Conservation (phyloP, 2,329 filamentous ascomycete species). For the Xylaria sp. region DNA sequence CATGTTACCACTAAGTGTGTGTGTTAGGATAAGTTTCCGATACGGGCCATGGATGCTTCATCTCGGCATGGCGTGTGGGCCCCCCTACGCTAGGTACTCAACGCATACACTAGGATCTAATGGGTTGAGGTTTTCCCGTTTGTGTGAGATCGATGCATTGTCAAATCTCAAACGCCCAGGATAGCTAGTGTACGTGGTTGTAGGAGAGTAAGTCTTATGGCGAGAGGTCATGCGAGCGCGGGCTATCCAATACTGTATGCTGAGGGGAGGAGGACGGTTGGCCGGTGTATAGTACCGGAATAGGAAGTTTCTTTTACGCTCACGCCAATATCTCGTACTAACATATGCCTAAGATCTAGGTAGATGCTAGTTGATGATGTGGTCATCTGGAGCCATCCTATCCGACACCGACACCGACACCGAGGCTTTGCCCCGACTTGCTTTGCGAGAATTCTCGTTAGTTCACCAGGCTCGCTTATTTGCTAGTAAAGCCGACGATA, state of each 20-base stretch:
- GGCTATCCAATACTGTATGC: background rate
- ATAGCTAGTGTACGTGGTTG: background rate
- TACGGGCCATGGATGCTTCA: background rate
- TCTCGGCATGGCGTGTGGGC: no score
- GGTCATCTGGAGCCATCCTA: background rate
- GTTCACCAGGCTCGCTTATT: constrained; percentile 4
- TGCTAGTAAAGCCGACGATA: constrained; percentile 1
- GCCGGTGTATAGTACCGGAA: constrained; percentile 1
- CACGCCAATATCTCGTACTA: constrained; percentile 1
- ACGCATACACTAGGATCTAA: background rate
- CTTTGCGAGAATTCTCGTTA: background rate
- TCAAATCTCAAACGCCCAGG: constrained; percentile 11
- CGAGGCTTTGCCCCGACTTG: no score
- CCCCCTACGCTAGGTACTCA: background rate
- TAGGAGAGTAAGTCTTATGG: no score
- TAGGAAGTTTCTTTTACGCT: constrained; percentile 11
- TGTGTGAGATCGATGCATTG: constrained; percentile 4
- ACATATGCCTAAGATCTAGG: background rate
- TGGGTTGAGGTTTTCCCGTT: constrained; percentile 5
- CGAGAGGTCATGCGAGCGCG: constrained; percentile 2
- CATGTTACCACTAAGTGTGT: background rate
- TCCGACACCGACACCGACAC: background rate
- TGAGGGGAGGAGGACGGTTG: background rate
- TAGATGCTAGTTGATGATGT: background rate
- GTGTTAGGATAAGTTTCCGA: background rate